phyloP scores from a whole-genome alignment of 169 alveolate species.

The Plasmodium yoelii region DNA sequence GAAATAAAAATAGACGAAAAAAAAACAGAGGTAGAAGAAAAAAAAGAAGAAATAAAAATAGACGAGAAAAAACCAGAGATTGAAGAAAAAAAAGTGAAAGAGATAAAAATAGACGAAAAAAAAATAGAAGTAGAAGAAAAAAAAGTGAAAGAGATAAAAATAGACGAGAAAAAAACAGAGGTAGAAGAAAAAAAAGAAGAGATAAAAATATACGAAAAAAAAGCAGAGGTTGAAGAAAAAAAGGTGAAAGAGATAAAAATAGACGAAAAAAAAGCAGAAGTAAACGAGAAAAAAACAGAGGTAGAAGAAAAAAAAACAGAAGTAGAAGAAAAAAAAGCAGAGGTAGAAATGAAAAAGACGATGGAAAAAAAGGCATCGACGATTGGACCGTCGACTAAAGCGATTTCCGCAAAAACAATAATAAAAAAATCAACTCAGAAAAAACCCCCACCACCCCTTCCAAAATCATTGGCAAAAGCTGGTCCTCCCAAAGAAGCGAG shows the following conservation, averaged over 20 bases:
- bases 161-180: not conserved
- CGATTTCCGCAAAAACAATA: too few relatives aligned
- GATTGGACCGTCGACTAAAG: too few relatives aligned
- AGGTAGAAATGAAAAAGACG: not conserved
- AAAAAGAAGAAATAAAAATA: not conserved
- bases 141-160: too few relatives aligned
- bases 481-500: not conserved
- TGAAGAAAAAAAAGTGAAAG: not conserved
- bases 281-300: not conserved
- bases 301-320: not conserved
- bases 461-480: conserved; percentile 20
- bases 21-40: conserved; percentile 1
- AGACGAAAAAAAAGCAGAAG: too few relatives aligned
- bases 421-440: conserved; percentile 1
- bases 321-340: not conserved
- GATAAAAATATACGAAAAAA: not conserved
- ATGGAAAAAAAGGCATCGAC: conserved; percentile 14
- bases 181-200: not conserved
- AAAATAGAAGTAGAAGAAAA: not conserved
- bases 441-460: conserved; percentile 74
- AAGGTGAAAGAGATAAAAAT: too few relatives aligned
- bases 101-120: not conserved
- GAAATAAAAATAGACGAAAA: not conserved
- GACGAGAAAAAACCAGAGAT: not conserved
- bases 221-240: not conserved